Conservation (phyloP, 208 protist species). For the Acanthamoeba triangularis region DNA sequence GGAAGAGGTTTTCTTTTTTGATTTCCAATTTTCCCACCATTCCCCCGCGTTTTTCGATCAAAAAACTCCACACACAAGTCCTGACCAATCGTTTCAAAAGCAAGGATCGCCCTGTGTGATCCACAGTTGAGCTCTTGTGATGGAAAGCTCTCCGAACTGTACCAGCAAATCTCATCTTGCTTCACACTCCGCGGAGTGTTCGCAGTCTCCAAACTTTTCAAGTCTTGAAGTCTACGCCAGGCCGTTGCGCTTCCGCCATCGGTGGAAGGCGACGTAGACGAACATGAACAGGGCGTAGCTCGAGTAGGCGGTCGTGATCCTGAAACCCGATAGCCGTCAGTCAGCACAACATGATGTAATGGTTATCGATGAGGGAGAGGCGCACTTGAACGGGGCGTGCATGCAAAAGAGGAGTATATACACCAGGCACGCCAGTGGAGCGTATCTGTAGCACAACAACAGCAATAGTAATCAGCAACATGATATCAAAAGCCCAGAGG, state of each 20-base stretch:
- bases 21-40: too few species aligned
- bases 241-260: constrained; percentile 48
- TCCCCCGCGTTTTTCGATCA: too few species aligned
- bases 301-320: constrained; percentile 35
- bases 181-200: too few species aligned
- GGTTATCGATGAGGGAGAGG: not conserved
- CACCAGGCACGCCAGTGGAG: not conserved
- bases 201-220: too few species aligned
- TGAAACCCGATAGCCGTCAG: not conserved
- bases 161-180: too few species aligned
- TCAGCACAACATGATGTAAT: not conserved
- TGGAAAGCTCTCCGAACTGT: too few species aligned
- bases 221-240: not conserved
- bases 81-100: too few species aligned
- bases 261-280: not conserved
- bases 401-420: constrained; percentile 34
- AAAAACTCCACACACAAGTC: too few species aligned
- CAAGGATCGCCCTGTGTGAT: too few species aligned
- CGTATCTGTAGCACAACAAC: not conserved
- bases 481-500: too few species aligned
- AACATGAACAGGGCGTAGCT: constrained; percentile 48
- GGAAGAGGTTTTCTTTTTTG: too few species aligned
- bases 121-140: too few species aligned
- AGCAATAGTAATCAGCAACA: not conserved
- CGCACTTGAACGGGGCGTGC: not conserved